phyloP scores from a whole-genome alignment of 345 rosid genomes.

The Pistacia integerrima region DNA sequence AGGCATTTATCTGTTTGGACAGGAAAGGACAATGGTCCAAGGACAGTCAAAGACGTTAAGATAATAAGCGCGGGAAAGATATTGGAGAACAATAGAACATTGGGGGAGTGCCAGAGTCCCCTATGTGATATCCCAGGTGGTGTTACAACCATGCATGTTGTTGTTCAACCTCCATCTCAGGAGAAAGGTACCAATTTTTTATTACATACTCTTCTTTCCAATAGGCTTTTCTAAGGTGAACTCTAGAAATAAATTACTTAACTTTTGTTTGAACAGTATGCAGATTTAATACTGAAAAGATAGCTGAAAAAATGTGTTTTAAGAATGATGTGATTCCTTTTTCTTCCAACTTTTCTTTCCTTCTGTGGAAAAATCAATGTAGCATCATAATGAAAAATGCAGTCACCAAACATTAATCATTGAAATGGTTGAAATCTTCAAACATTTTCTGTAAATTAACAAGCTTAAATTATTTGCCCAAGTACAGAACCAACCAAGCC shows the following conservation, averaged over 20 bases:
- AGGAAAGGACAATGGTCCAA: constrained; percentile 91
- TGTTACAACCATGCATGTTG: constrained; percentile 95
- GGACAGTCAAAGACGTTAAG: constrained; percentile 86
- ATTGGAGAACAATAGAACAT: constrained; percentile 81
- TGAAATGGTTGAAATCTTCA: not conserved
- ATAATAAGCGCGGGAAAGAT: constrained; percentile 91
- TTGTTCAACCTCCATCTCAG: constrained; percentile 73
- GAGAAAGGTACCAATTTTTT: constrained; percentile 63
- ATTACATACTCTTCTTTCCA: not conserved
- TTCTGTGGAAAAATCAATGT: not conserved
- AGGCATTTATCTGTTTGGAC: constrained; percentile 19
- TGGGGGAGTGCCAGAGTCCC: constrained; percentile 83
- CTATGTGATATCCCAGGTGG: constrained; percentile 78
- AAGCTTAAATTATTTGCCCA: constrained; percentile 12
- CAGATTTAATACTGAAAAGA: not conserved
- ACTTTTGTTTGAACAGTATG: not conserved
- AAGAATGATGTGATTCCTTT: not conserved
- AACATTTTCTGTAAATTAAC: not conserved
- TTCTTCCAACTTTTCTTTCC: not conserved
- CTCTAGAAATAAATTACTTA: not conserved
- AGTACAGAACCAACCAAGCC: not conserved
- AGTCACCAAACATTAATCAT: not conserved
- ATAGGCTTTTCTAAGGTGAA: constrained; percentile 8
- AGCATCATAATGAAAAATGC: not conserved
- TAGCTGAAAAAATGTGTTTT: not conserved